Conservation (phyloP, 345 rosid species). For the Cardiospermum halicacabum region DNA sequence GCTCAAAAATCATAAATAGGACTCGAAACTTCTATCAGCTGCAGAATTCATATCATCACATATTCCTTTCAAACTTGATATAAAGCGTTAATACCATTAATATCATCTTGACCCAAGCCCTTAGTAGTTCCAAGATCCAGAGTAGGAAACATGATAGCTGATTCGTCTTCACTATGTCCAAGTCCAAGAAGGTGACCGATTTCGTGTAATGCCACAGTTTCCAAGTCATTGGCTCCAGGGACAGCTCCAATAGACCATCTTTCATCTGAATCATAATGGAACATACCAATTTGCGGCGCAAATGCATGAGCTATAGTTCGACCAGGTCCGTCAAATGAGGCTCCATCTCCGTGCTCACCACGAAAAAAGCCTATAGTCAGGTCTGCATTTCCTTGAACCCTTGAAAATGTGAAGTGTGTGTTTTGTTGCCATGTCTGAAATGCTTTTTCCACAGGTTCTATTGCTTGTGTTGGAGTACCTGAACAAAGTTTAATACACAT, state of each 20-base stretch:
- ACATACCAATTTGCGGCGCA: constrained; percentile 20
- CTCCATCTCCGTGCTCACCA: constrained; percentile 6
- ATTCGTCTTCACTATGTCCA: constrained; percentile 20
- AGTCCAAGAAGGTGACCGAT: constrained; percentile 40
- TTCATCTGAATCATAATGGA: too few relatives aligned
- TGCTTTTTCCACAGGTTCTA: too few relatives aligned
- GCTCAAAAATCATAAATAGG: too few relatives aligned
- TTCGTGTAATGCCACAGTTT: constrained; percentile 34
- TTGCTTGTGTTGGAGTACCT: too few relatives aligned
- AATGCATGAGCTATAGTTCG: constrained; percentile 23
- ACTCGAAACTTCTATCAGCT: too few relatives aligned
- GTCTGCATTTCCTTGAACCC: constrained; percentile 1
- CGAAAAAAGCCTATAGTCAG: constrained; percentile 21
- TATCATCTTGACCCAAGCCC: too few relatives aligned
- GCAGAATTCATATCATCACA: too few relatives aligned
- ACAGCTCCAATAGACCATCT: not conserved
- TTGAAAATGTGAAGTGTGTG: constrained; percentile 23
- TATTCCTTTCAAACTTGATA: too few relatives aligned
- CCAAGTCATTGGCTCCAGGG: constrained; percentile 3
- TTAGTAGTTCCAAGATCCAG: not conserved
- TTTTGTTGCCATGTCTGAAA: constrained; percentile 20
- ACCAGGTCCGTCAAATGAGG: constrained; percentile 12
- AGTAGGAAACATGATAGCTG: constrained; percentile 16
- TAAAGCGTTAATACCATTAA: too few relatives aligned
- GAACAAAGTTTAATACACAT: too few relatives aligned